Evolutionary conservation across 257 asterid genomes (phyloP).

Genomic region (Solanum bukasovii): DNA sequence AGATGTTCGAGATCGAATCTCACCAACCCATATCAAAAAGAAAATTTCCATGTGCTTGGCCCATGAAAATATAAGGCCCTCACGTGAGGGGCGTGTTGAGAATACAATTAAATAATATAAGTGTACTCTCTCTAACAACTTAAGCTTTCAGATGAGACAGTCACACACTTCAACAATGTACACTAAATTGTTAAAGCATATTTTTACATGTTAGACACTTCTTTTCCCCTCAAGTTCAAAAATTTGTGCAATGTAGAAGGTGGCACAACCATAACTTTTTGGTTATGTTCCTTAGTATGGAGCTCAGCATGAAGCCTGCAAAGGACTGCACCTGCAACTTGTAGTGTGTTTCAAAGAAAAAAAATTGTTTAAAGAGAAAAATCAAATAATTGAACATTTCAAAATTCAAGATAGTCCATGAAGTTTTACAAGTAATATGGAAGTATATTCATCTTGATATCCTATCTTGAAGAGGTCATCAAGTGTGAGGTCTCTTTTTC

Average conservation of each 20-base stretch:
- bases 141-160: too few relatives aligned
- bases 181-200: not conserved
- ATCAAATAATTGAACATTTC: not conserved
- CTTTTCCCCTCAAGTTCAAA: conserved; percentile 3
- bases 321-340: conserved; percentile 59
- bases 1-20: too few relatives aligned
- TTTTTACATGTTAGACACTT: not conserved
- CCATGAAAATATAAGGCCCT: too few relatives aligned
- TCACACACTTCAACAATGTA: not conserved
- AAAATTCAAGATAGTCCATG: not conserved
- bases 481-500: not conserved
- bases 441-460: not conserved
- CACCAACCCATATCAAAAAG: too few relatives aligned
- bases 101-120: too few relatives aligned
- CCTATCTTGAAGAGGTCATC: not conserved
- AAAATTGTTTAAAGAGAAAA: not conserved
- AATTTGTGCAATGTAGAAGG: conserved; percentile 43
- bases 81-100: too few relatives aligned
- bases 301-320: conserved; percentile 24
- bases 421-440: not conserved
- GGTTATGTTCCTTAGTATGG: conserved; percentile 10
- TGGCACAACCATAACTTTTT: conserved; percentile 20
- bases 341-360: not conserved
- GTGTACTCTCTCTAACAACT: too few relatives aligned
- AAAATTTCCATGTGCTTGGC: too few relatives aligned